Conservation (phyloP, 1,139 yeast species). For the Spencermartinsiella ligniputridi region DNA sequence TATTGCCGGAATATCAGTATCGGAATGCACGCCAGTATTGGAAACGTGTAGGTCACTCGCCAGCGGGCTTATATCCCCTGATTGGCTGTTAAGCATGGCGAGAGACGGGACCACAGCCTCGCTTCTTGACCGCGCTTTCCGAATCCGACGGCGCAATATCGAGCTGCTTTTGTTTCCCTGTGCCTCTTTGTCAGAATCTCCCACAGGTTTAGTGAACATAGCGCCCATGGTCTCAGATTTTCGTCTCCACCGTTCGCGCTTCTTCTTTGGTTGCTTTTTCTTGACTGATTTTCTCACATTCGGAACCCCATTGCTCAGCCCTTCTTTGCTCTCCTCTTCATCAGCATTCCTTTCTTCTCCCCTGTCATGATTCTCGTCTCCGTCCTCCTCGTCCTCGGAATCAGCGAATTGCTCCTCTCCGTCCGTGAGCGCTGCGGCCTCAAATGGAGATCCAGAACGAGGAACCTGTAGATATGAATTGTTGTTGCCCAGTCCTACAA, state of each 20-base stretch:
- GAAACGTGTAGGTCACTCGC: no score
- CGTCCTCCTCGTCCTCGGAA: background rate
- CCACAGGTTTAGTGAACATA: background rate
- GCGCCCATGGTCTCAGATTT: background rate
- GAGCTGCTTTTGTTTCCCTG: background rate
- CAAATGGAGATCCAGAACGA: background rate
- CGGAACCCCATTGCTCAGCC: no score
- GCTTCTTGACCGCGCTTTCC: slow-evolving; percentile 21
- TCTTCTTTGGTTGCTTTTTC: background rate
- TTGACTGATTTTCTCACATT: background rate
- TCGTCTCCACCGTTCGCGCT: background rate
- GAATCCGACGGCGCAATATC: slow-evolving; percentile 11
- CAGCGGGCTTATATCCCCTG: no score
- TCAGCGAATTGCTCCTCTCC: slow-evolving; percentile 1
- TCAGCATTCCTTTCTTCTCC: background rate
- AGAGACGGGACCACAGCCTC: slow-evolving; percentile 17
- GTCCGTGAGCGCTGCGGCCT: background rate
- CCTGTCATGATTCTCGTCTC: background rate
- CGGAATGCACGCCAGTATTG: slow-evolving; percentile 6
- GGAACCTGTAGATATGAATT: background rate
- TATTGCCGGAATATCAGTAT: slow-evolving; percentile 1
- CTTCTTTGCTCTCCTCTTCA: background rate
- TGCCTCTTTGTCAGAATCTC: background rate
- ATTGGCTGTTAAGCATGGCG: background rate
- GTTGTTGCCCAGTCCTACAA: background rate